Evolutionary conservation across 1,284 basidiomycete genomes (phyloP), one percentile per base, ranked within the genome.

Genomic region (Trametes polyzona): DNA sequence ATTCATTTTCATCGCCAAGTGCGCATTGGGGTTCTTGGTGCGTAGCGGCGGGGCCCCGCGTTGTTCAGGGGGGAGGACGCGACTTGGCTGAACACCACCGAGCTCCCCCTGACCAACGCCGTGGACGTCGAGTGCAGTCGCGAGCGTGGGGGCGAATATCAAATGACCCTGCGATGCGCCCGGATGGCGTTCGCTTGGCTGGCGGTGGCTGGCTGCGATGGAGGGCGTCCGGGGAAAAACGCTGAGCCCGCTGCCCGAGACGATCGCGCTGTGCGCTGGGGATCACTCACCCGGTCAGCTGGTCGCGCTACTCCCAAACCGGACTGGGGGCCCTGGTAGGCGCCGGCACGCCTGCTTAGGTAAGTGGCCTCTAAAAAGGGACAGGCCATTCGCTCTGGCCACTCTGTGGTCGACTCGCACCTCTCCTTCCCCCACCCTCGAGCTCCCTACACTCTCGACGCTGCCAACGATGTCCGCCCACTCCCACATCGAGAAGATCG

Each of bases 401-500:
- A 29, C n/a, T 42, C 24, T 39, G 42, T 52, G 41, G 36, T 55
- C 52, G 55, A 49, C 56, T 40, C 49, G 50, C 50, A 40, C 39
- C 54, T 27, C 42, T 57, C 58, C 35, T 48, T 29, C 52, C 54
- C 47, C 49, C 55, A n/a, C 52, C 44, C 33, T 47, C 57, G 33
- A 43, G 51, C 50, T 56, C 60, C 43, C 58, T 46, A n/a, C 32
- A 12, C 17, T 21, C 35, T 39, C 39, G 32, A 36, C 55, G 44
- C 48, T 55, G 53, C 50, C 29, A 37, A 49, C 35, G 47, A 56
- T 61, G 58, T 59, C 57, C 48, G 51, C 41, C 56, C 65, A 66
- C 64, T 64, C 64, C 39, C 63, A 65, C 63, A 47, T 68, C 59
- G 66, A 67, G 65, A 68, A 67, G 46, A 63, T 65, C 35, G 55